Evolutionary conservation across 2,329 filamentous ascomycete species (phyloP).

Genomic region (Metarhizium rileyi): DNA sequence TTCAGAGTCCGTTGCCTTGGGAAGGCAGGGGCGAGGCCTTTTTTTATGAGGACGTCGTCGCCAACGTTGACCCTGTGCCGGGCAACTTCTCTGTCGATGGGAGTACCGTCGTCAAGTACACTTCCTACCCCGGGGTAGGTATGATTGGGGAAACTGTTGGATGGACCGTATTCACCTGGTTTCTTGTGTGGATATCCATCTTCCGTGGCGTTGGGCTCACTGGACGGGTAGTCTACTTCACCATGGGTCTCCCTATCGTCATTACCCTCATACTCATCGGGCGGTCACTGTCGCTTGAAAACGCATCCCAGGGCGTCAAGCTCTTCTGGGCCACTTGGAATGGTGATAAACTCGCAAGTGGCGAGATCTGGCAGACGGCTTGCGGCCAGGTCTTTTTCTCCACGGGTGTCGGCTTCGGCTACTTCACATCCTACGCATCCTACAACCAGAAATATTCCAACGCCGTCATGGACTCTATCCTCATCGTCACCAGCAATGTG

Average conservation of each 20-base stretch:
- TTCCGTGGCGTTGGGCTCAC: conserved; percentile 49
- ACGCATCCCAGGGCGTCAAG: conserved; percentile 41
- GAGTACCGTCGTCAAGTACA: conserved; percentile 30
- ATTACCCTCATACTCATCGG: conserved; percentile 47
- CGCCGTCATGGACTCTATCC: conserved; percentile 47
- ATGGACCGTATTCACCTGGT: conserved; percentile 50
- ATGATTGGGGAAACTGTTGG: conserved; percentile 47
- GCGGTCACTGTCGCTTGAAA: conserved; percentile 41
- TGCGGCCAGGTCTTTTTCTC: conserved; percentile 52
- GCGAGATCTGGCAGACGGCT: conserved; percentile 49
- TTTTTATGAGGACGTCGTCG: conserved; percentile 39
- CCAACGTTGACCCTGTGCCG: conserved; percentile 31
- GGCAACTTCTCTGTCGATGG: conserved; percentile 29
- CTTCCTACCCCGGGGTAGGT: conserved; percentile 33
- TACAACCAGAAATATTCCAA: conserved; percentile 50
- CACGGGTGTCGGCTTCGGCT: conserved; percentile 48
- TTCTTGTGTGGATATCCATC: conserved; percentile 49
- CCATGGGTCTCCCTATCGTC: conserved; percentile 50
- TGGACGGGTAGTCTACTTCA: conserved; percentile 50
- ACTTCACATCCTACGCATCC: conserved; percentile 48
- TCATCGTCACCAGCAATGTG: conserved; percentile 45
- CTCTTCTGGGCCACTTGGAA: conserved; percentile 38
- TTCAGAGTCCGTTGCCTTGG: conserved; percentile 46
- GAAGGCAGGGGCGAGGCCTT: conserved; percentile 39
- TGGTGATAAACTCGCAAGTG: conserved; percentile 37